Evolutionary conservation across 2,329 filamentous ascomycete species (phyloP), one percentile per base, ranked within the genome.

Genomic region (Trichophyton schoenleinii): DNA sequence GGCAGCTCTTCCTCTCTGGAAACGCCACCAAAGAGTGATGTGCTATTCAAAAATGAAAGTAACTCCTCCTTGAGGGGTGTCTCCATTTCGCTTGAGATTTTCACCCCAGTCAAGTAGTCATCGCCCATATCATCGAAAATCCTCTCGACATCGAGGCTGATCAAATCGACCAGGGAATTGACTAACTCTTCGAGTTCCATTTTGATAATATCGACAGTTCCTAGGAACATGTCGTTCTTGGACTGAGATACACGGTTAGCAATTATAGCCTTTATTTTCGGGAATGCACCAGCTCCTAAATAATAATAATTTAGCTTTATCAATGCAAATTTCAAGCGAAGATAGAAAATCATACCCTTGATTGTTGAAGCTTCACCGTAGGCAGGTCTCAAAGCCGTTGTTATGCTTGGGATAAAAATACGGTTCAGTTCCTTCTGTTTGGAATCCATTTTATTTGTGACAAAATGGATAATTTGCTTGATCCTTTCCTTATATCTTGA

Each of bases 101-200:
- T 49, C 36, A 62, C 7, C 25, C n/a, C 44, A 2, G 46, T 31
- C 28, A n/a, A 53, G 57, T 59, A 62, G 28, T 62, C 57, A 1
- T 28, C 44, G 1, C 22, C 15, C 13, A 62, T 57, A 2, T 3
- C 9, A 11, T 22, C 44, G 15, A 25, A 46, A 25, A 61, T 34
- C 7, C 53, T 41, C 8, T 31, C 28, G 2, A 53, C 25, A 0
- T 20, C 44, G 6, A 36, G 25, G 2, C 8, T 1, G 1, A 58
- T 15, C 79, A 78, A 2, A 81, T 78, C 31, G 79, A 76, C 18
- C 13, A 61, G 36, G n/a, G 42, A 25, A 18, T 3, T 9, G 15
- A n/a, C 42, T 28, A 60, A 41, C n/a, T 59, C 18, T 44, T 41
- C 31, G 15, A 62, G 52, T n/a, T 48, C 31, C 2, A 11, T 2